Conservation (phyloP, 306 rosid genomes). For the Cucumis hystrix region DNA sequence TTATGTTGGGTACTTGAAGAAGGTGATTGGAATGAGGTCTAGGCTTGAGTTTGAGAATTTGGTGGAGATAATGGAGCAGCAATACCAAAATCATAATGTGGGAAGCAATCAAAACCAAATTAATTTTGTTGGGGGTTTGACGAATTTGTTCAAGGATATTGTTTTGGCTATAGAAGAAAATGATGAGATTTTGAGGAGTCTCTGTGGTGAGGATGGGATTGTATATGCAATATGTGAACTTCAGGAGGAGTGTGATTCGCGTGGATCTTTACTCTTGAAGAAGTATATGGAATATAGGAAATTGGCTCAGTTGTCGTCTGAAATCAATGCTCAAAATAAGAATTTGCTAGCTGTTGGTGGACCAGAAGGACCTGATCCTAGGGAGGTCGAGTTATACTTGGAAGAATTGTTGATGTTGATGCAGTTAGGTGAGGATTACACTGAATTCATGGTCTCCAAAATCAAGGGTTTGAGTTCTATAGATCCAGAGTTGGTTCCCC, state of each 20-base stretch:
- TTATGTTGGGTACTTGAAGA: slow-evolving; percentile 77
- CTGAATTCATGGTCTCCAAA: slow-evolving; percentile 73
- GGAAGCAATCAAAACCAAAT: slow-evolving; percentile 18
- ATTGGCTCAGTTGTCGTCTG: slow-evolving; percentile 56
- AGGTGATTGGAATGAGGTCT: slow-evolving; percentile 86
- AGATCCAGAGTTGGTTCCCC: slow-evolving; percentile 74
- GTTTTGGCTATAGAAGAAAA: slow-evolving; percentile 84
- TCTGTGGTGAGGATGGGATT: slow-evolving; percentile 92
- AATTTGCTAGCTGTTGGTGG: slow-evolving; percentile 69
- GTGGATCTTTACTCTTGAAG: slow-evolving; percentile 73
- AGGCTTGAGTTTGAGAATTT: slow-evolving; percentile 62
- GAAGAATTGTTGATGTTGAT: slow-evolving; percentile 73
- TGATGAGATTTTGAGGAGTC: slow-evolving; percentile 55
- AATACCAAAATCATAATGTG: slow-evolving; percentile 8
- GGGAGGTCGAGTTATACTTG: slow-evolving; percentile 75
- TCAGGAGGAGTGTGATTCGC: slow-evolving; percentile 87
- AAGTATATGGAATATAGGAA: slow-evolving; percentile 88
- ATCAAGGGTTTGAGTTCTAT: slow-evolving; percentile 70
- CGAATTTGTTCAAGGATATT: slow-evolving; percentile 81
- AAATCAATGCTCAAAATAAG: slow-evolving; percentile 69
- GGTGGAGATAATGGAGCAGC: slow-evolving; percentile 61
- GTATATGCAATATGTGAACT: slow-evolving; percentile 92
- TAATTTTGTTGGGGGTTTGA: slow-evolving; percentile 67
- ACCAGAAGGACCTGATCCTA: slow-evolving; percentile 72
- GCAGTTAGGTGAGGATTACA: slow-evolving; percentile 93